Percentiles rank a stretch among this genome's conserved stretches.
phyloP scores from a whole-genome alignment of 73 alveolate genomes.

The Tetrahymena malaccensis region DNA sequence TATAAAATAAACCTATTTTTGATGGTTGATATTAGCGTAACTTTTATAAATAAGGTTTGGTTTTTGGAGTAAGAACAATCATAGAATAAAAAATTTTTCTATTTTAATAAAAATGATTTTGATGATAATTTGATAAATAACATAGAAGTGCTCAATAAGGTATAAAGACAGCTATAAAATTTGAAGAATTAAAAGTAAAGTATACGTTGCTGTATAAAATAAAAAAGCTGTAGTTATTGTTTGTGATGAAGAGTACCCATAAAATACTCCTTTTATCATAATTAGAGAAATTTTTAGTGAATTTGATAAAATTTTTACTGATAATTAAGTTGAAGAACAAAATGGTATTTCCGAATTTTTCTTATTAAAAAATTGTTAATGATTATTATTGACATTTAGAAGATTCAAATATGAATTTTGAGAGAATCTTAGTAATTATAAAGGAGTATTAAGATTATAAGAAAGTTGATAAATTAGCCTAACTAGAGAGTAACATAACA shows the following conservation, averaged over 20 bases:
- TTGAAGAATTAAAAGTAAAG: constrained; percentile 63
- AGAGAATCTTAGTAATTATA: constrained; percentile 59
- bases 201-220: constrained; percentile 50
- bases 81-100: constrained; percentile 36
- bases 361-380: no score
- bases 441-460: constrained; percentile 85
- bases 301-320: constrained; percentile 35
- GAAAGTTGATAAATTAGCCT: constrained; percentile 79
- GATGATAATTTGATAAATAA: no score
- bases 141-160: constrained; percentile 68
- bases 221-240: constrained; percentile 65
- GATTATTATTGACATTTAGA: neutral
- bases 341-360: neutral
- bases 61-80: constrained; percentile 58
- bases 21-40: constrained; percentile 26
- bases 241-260: constrained; percentile 88
- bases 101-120: no score
- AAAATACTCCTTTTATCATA: constrained; percentile 79
- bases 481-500: constrained; percentile 72
- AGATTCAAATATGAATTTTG: constrained; percentile 73
- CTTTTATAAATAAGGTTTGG: constrained; percentile 45
- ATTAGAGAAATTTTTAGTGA: constrained; percentile 62
- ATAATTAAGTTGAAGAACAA: constrained; percentile 5
- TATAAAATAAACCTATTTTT: neutral
- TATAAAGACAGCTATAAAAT: constrained; percentile 54